A percentile compares a stretch with the other conserved stretches of the same genome.
Evolutionary conservation across 169 alveolate genomes (phyloP).

Genomic region (Cryptosporidium ubiquitum): DNA sequence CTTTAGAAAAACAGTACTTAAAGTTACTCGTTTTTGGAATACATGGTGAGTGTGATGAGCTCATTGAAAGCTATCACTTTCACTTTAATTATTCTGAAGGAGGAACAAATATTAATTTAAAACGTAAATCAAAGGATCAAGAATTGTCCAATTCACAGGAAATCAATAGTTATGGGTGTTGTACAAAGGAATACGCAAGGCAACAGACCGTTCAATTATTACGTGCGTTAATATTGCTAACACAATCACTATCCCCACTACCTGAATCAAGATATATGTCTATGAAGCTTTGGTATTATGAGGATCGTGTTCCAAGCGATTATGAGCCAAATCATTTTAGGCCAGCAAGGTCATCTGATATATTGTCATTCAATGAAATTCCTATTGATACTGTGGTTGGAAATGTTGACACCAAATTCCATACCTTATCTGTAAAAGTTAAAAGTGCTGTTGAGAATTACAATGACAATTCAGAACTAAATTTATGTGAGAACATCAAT

Average conservation of each 20-base stretch:
- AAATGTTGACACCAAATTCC: conserved; percentile 78
- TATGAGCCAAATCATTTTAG: conserved; percentile 87
- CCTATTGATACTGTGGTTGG: conserved; percentile 82
- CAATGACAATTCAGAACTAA: conserved; percentile 1
- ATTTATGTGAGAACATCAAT: background rate
- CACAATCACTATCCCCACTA: conserved; percentile 85
- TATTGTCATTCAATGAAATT: conserved; percentile 70
- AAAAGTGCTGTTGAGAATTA: conserved; percentile 75
- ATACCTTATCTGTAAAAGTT: conserved; percentile 77
- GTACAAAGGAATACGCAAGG: conserved; percentile 77
- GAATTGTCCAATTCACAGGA: conserved; percentile 41
- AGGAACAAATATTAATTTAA: conserved; percentile 73
- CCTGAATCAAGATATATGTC: conserved; percentile 84
- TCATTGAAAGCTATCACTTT: conserved; percentile 81
- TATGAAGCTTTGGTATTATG: conserved; percentile 84
- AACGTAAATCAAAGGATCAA: conserved; percentile 51
- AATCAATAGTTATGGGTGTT: conserved; percentile 76
- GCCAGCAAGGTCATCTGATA: conserved; percentile 79
- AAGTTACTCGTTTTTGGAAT: conserved; percentile 82
- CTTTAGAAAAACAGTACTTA: conserved; percentile 82
- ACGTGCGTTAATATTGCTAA: conserved; percentile 82
- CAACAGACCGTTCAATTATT: conserved; percentile 79
- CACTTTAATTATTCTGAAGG: conserved; percentile 76
- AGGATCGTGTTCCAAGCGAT: conserved; percentile 82
- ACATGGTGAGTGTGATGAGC: conserved; percentile 81